These are phyloP conservation scores for Gracilaria gracilis DNA, from an alignment of 23 red algal genomes.

Conservation along the genomic window DNA sequence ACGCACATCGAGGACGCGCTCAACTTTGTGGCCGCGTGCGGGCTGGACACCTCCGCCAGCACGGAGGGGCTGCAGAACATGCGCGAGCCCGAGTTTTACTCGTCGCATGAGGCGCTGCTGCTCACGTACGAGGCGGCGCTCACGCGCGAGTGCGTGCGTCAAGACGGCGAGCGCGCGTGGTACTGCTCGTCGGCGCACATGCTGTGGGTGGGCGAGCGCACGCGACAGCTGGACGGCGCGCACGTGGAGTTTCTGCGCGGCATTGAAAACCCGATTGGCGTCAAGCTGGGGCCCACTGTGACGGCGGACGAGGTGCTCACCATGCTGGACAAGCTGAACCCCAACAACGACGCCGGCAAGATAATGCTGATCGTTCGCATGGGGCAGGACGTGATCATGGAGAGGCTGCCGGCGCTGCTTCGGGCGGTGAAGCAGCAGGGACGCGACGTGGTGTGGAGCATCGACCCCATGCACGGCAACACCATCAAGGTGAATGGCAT, in stretches of 20 bases:
- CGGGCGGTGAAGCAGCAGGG: slow-evolving; percentile 74
- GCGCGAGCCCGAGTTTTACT: slow-evolving; percentile 90
- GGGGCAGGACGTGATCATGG: slow-evolving; percentile 70
- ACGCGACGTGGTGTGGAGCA: slow-evolving; percentile 88
- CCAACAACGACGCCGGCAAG: slow-evolving; percentile 78
- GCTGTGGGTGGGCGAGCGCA: slow-evolving; percentile 90
- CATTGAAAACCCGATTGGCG: slow-evolving; percentile 88
- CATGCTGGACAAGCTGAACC: slow-evolving; percentile 85
- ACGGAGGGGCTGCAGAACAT: slow-evolving; percentile 56
- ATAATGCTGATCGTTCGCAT: slow-evolving; percentile 88
- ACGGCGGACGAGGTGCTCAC: slow-evolving; percentile 62
- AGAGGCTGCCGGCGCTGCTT: slow-evolving; percentile 82
- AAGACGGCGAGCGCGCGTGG: neutral
- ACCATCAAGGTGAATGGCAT: slow-evolving; percentile 76
- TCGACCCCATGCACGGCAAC: slow-evolving; percentile 95
- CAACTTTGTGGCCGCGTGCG: slow-evolving; percentile 66
- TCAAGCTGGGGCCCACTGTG: slow-evolving; percentile 76
- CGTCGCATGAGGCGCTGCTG: slow-evolving; percentile 94
- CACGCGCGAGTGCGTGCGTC: neutral
- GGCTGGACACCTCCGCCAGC: slow-evolving; percentile 56
- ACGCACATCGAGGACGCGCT: slow-evolving; percentile 86
- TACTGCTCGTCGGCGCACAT: slow-evolving; percentile 80
- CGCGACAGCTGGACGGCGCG: slow-evolving; percentile 87
- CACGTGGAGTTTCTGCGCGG: slow-evolving; percentile 96
- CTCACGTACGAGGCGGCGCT: slow-evolving; percentile 94